phyloP scores from a whole-genome alignment of 1,139 yeast species.

The Nakaseomyces delphensis region DNA sequence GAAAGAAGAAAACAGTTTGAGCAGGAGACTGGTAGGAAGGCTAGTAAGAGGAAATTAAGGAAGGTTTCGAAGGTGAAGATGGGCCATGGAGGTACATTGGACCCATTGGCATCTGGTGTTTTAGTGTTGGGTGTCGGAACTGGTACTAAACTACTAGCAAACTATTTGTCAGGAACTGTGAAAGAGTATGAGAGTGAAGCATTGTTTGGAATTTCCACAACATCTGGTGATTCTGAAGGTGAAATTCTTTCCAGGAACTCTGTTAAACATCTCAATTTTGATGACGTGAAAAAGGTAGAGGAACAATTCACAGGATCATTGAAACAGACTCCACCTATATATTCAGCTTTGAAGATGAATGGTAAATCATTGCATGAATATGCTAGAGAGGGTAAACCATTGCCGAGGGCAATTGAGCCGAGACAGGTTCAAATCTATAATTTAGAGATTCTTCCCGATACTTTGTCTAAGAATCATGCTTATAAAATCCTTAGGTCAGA shows the following conservation, averaged over 20 bases:
- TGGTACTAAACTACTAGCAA: conserved; percentile 76
- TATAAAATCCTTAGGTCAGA: conserved; percentile 40
- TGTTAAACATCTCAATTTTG: conserved; percentile 50
- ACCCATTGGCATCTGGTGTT: conserved; percentile 91
- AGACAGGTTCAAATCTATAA: conserved; percentile 59
- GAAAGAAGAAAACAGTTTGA: conserved; percentile 41
- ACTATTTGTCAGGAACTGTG: conserved; percentile 60
- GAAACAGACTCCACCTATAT: conserved; percentile 89
- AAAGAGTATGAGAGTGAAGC: conserved; percentile 81
- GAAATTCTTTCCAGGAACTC: conserved; percentile 55
- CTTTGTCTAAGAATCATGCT: conserved; percentile 47
- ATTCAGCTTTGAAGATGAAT: conserved; percentile 86
- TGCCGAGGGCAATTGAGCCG: conserved; percentile 72
- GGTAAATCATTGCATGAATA: conserved; percentile 93
- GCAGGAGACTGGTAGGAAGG: conserved; percentile 35
- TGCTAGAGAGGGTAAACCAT: conserved; percentile 79
- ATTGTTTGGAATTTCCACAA: conserved; percentile 79
- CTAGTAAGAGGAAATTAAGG: conserved; percentile 39
- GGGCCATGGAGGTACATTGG: conserved; percentile 98
- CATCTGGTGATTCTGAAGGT: conserved; percentile 92
- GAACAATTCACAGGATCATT: conserved; percentile 67
- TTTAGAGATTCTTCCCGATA: conserved; percentile 44
- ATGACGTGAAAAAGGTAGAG: conserved; percentile 42
- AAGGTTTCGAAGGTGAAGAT: conserved; percentile 61
- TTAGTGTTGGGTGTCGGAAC: conserved; percentile 81